Conservation (phyloP, 2,329 filamentous ascomycete genomes). For the Clonostachys solani region DNA sequence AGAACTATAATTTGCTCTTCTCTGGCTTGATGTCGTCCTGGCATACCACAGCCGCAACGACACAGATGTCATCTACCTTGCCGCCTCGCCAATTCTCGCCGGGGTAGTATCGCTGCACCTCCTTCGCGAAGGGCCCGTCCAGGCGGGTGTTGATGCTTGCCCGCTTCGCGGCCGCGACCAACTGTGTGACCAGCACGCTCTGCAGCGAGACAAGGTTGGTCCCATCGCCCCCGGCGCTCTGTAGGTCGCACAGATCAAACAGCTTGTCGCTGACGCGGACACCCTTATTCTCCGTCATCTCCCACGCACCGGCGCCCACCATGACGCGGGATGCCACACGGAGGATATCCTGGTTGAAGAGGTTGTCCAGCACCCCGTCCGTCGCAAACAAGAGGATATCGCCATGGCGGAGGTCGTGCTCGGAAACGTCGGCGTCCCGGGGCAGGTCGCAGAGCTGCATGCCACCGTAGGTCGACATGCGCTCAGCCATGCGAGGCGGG, state of each 20-base stretch:
- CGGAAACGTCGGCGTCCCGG: constrained; percentile 75
- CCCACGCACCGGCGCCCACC: constrained; percentile 72
- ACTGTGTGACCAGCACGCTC: constrained; percentile 70
- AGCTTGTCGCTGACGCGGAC: constrained; percentile 62
- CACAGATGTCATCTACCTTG: constrained; percentile 94
- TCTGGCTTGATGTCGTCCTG: too few species aligned
- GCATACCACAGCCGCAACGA: constrained; percentile 70
- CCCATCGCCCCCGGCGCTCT: constrained; percentile 9
- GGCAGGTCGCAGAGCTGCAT: constrained; percentile 78
- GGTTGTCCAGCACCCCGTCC: constrained; percentile 94
- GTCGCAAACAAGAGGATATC: constrained; percentile 93
- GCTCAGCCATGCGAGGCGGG: constrained; percentile 71
- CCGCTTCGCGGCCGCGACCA: constrained; percentile 77
- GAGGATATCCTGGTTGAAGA: constrained; percentile 86
- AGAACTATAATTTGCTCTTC: too few species aligned
- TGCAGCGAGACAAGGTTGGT: constrained; percentile 56
- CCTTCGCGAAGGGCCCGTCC: constrained; percentile 91
- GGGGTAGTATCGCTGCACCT: constrained; percentile 85
- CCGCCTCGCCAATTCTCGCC: constrained; percentile 85
- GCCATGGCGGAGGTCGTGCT: constrained; percentile 76
- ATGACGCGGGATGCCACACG: constrained; percentile 75
- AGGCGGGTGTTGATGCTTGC: constrained; percentile 78
- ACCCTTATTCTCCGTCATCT: constrained; percentile 49
- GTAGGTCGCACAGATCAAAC: constrained; percentile 26
- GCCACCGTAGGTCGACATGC: constrained; percentile 81